phyloP scores from a whole-genome alignment of 768 basidiomycete species.

The Sarcomyxa edulis region DNA sequence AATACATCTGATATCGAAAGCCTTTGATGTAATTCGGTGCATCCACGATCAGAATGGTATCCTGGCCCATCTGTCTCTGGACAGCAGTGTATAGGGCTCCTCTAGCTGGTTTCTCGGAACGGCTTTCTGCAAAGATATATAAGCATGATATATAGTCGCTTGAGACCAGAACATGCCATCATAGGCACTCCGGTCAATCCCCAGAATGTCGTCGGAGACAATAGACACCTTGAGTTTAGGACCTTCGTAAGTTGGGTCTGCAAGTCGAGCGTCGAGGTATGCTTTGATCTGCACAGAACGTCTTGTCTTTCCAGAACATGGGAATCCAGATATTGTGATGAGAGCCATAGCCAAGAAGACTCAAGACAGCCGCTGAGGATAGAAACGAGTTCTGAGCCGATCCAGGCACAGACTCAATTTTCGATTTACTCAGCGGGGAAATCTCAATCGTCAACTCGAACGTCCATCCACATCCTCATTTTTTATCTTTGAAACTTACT shows the following conservation, averaged over 20 bases:
- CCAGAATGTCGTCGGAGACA: conserved; percentile 72
- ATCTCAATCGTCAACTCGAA: too few relatives aligned
- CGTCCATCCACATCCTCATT: too few relatives aligned
- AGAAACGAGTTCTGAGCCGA: too few relatives aligned
- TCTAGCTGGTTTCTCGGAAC: conserved; percentile 84
- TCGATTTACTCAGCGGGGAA: too few relatives aligned
- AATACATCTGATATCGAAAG: conserved; percentile 97
- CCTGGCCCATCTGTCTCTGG: conserved; percentile 63
- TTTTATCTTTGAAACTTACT: too few relatives aligned
- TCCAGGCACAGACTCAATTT: too few relatives aligned
- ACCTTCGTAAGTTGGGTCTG: conserved; percentile 46
- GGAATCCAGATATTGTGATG: conserved; percentile 85
- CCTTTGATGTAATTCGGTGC: conserved; percentile 97
- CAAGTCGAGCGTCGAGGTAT: conserved; percentile 49
- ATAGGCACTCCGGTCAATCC: conserved; percentile 62
- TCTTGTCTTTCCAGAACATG: conserved; percentile 81
- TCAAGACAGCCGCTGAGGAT: too few relatives aligned
- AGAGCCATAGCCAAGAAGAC: conserved; percentile 75
- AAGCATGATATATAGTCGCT: conserved; percentile 2
- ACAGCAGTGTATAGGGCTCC: conserved; percentile 79
- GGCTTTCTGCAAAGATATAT: conserved; percentile 53
- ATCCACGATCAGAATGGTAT: conserved; percentile 86
- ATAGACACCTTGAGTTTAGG: conserved; percentile 40
- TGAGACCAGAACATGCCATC: conserved; percentile 46
- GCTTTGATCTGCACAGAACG: conserved; percentile 60